Evolutionary conservation across 192 early-diverging fungal genomes (phyloP).

Genomic region (Rhizophlyctis rosea): DNA sequence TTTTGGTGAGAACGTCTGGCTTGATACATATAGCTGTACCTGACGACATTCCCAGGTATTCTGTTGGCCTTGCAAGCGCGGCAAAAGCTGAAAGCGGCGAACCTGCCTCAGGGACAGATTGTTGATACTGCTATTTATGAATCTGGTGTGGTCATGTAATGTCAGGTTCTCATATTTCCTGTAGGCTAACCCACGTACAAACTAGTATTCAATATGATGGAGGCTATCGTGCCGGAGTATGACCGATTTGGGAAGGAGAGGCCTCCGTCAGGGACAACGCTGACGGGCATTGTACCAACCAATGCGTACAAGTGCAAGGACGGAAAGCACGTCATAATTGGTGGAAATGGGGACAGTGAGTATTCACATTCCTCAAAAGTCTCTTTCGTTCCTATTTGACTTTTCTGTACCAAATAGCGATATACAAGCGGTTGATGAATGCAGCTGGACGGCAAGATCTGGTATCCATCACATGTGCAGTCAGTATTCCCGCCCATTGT

Average conservation of each 20-base stretch:
- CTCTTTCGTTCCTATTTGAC: no score
- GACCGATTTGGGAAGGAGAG: neutral
- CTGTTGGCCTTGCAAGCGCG: neutral
- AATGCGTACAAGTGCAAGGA: conserved; percentile 1
- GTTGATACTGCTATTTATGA: neutral
- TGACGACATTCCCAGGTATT: neutral
- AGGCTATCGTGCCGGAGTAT: neutral
- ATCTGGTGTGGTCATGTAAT: neutral
- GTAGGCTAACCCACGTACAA: neutral
- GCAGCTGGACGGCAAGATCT: neutral
- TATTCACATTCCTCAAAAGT: no score
- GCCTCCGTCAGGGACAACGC: neutral
- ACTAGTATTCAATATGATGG: neutral
- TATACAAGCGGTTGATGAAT: neutral
- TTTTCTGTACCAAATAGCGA: no score
- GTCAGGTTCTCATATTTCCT: no score
- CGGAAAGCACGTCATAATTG: conserved; percentile 1
- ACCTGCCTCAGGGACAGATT: neutral
- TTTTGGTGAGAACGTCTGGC: neutral
- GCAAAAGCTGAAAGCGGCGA: neutral
- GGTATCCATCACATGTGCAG: no score
- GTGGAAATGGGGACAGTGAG: neutral
- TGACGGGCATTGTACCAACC: neutral
- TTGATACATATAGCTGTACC: neutral
- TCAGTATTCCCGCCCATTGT: no score